Base-by-base conservation (phyloP, 192 early-diverging fungal species). In the Phycomyces nitens region DNA sequence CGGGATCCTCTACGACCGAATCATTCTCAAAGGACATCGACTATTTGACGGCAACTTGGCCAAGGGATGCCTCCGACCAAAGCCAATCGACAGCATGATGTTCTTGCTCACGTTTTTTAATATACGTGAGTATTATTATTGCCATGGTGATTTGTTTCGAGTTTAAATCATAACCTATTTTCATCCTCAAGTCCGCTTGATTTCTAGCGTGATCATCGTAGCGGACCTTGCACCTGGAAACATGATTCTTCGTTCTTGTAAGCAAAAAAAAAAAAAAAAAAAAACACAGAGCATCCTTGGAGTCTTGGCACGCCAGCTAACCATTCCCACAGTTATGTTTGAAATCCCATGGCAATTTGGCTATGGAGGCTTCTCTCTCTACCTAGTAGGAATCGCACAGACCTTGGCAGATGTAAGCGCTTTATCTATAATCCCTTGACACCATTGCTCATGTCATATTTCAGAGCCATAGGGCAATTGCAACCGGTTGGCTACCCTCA, bases 361-460 rank as follows among this genome's bases (percentile, higher is more conserved):
- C 0, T 70, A 51, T 53, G 68, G 52, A 23, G 68, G 40, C 0
- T 64, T 42, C 53, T 56, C 62, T 26, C 62, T 70, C 9, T 70
- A 70, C 43, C 42, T 64, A 18, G 49, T 70, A n/a, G 68, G 68
- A 18, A 70, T 70, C 64, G 68, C 68, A 29, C 68, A 70, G 62
- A 70, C 68, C 27, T 44, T 70, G 23, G 53, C 68, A 40, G 68
- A 63, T 50, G 68, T 70, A 70, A 43, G 57, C n/a, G n/a, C n/a
- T n/a, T n/a, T n/a, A n/a, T n/a, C n/a, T n/a, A n/a, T n/a, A n/a
- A n/a, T n/a, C n/a, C n/a, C n/a, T n/a, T n/a, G n/a, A n/a, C n/a
- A n/a, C n/a, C n/a, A n/a, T n/a, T n/a, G n/a, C n/a, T n/a, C n/a
- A n/a, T n/a, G n/a, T n/a, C n/a, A n/a, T n/a, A n/a, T 11, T 50